phyloP scores from a whole-genome alignment of 2,329 filamentous ascomycete species.

The Paraphoma chrysanthemicola region DNA sequence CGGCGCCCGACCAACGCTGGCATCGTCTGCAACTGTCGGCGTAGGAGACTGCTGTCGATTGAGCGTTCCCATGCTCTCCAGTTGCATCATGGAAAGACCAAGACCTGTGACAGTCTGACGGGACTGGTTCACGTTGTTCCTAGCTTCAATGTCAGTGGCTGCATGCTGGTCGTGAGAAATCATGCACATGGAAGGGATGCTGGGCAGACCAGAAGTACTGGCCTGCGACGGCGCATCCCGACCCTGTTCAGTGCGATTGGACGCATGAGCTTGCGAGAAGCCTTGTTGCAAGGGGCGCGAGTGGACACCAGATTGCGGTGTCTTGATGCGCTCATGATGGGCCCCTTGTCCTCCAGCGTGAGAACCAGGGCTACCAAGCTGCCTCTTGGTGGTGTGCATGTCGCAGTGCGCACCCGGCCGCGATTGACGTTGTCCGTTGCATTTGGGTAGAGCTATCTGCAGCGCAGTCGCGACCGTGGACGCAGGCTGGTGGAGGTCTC shows the following conservation, averaged over 20 bases:
- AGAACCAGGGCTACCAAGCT: slow-evolving; percentile 7
- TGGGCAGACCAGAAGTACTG: slow-evolving; percentile 43
- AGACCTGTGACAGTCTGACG: slow-evolving; percentile 35
- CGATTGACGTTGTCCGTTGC: slow-evolving; percentile 20
- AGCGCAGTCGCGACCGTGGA: slow-evolving; percentile 13
- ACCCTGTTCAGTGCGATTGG: slow-evolving; percentile 26
- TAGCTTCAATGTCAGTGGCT: slow-evolving; percentile 29
- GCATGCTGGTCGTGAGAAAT: slow-evolving; percentile 43
- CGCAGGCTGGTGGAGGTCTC: slow-evolving; percentile 19
- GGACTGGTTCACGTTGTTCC: slow-evolving; percentile 27
- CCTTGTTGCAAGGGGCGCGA: slow-evolving; percentile 21
- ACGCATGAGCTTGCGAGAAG: slow-evolving; percentile 25
- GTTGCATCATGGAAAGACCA: slow-evolving; percentile 42
- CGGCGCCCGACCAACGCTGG: slow-evolving; percentile 18
- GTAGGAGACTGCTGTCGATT: slow-evolving; percentile 39
- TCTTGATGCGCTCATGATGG: slow-evolving; percentile 13
- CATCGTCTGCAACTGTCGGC: slow-evolving; percentile 38
- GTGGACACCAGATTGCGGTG: slow-evolving; percentile 15
- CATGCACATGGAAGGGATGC: slow-evolving; percentile 47
- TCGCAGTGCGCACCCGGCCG: slow-evolving; percentile 20
- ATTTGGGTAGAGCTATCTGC: slow-evolving; percentile 12
- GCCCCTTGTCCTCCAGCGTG: slow-evolving; percentile 7
- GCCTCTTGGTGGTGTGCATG: slow-evolving; percentile 12
- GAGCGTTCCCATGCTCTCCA: slow-evolving; percentile 27
- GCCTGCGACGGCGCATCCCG: slow-evolving; percentile 36